These are phyloP conservation scores for Anthracocystis panici-leucophaei DNA, from an alignment of 1,284 basidiomycete species.

Conservation along the genomic window DNA sequence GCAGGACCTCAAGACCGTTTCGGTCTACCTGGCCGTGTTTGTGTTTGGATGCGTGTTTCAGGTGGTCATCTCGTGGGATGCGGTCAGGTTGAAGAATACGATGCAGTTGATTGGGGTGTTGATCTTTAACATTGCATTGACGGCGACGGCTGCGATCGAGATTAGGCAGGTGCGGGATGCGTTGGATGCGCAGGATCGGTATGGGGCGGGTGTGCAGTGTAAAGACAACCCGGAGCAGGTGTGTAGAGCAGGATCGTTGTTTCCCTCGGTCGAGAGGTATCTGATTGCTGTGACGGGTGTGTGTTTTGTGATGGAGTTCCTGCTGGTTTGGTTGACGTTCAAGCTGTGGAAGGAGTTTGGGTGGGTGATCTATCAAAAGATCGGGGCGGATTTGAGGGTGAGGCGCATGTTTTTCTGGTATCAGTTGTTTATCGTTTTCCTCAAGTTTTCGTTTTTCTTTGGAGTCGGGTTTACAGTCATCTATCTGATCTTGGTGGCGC, in stretches of 20 bases:
- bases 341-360: conserved; percentile 63
- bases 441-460: conserved; percentile 65
- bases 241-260: conserved; percentile 44
- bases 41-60: conserved; percentile 61
- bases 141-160: conserved; percentile 58
- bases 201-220: conserved; percentile 43
- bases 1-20: conserved; percentile 62
- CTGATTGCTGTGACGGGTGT: conserved; percentile 58
- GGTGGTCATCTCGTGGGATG: conserved; percentile 58
- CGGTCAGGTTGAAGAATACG: conserved; percentile 61
- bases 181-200: conserved; percentile 43
- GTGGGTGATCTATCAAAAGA: conserved; percentile 64
- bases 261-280: conserved; percentile 41
- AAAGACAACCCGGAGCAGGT: conserved; percentile 14
- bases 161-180: conserved; percentile 58
- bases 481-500: conserved; percentile 60
- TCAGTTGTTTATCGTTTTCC: conserved; percentile 61
- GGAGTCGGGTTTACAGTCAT: conserved; percentile 58
- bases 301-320: conserved; percentile 52
- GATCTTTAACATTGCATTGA: conserved; percentile 61
- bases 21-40: conserved; percentile 60
- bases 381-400: conserved; percentile 56
- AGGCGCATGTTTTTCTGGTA: conserved; percentile 59
- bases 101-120: conserved; percentile 61
- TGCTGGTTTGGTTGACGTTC: conserved; percentile 41